phyloP scores from a whole-genome alignment of 768 basidiomycete genomes.

The Kwoniella sp. region DNA sequence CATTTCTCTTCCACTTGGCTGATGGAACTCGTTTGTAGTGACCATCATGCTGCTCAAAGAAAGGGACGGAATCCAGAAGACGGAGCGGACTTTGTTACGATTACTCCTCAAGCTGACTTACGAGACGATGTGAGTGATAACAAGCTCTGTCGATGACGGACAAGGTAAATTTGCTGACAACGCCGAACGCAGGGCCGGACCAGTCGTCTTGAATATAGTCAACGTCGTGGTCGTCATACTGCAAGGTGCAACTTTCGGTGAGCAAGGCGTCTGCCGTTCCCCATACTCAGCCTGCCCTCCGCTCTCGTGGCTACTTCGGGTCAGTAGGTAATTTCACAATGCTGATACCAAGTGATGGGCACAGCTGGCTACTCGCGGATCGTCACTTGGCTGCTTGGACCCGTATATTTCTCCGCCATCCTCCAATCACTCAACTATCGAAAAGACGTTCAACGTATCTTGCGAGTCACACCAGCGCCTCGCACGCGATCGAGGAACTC shows the following conservation, averaged over 20 bases:
- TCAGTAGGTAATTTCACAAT: neutral
- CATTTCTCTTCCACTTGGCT: neutral
- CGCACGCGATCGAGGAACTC: constrained; percentile 4
- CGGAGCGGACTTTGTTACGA: constrained; percentile 10
- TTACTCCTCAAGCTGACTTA: constrained; percentile 17
- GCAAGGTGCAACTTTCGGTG: constrained; percentile 27
- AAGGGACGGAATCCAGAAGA: constrained; percentile 9
- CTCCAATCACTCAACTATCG: constrained; percentile 24
- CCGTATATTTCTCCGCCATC: constrained; percentile 23
- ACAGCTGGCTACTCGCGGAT: constrained; percentile 26
- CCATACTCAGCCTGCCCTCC: too few relatives aligned
- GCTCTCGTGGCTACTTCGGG: neutral
- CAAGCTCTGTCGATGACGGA: too few relatives aligned
- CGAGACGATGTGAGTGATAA: constrained; percentile 26
- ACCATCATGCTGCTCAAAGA: constrained; percentile 21
- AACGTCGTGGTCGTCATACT: constrained; percentile 16
- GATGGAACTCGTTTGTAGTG: constrained; percentile 2
- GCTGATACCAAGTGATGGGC: neutral
- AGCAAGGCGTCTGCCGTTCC: neutral
- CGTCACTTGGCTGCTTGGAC: constrained; percentile 22
- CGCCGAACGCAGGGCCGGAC: constrained; percentile 10
- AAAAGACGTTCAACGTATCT: constrained; percentile 18
- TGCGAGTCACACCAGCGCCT: constrained; percentile 4
- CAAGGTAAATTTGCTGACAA: neutral
- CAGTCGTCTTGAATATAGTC: constrained; percentile 15